Percentiles rank a stretch among this genome's conserved stretches.
phyloP scores from a whole-genome alignment of 495 filamentous ascomycete species.

The Neurospora sublineolata region DNA sequence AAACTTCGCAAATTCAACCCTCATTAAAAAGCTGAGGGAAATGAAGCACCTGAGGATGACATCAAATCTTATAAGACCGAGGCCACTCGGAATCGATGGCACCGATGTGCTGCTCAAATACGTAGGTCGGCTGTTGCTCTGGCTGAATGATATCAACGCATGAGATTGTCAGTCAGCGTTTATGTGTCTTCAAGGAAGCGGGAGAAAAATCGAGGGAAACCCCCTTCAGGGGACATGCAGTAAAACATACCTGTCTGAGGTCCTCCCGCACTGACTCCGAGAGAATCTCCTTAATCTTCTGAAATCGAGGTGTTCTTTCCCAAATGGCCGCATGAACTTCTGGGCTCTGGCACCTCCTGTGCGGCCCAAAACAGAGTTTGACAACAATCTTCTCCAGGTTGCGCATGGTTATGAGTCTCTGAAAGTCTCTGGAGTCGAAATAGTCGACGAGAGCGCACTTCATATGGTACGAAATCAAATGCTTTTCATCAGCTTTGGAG shows the following conservation, averaged over 20 bases:
- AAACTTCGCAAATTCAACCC: background rate
- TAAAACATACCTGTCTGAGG: background rate
- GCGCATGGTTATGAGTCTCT: background rate
- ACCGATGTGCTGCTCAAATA: background rate
- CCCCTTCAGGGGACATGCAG: background rate
- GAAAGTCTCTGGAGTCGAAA: background rate
- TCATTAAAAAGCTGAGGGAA: background rate
- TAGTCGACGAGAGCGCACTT: rapidly evolving
- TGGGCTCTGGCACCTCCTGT: too few species aligned
- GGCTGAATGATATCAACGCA: background rate
- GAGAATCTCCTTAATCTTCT: background rate
- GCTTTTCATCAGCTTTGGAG: too few species aligned
- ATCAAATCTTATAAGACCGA: background rate
- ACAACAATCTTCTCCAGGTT: background rate
- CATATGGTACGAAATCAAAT: background rate
- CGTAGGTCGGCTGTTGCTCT: background rate
- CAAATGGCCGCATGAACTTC: background rate
- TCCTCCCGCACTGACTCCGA: background rate
- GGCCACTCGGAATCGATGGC: background rate
- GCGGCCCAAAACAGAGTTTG: background rate
- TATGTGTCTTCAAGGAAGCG: background rate
- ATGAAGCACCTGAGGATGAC: background rate
- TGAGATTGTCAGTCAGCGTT: background rate
- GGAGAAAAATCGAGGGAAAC: background rate
- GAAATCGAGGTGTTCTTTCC: background rate